phyloP scores from a whole-genome alignment of 345 rosid genomes.

The Psidium guajava region DNA sequence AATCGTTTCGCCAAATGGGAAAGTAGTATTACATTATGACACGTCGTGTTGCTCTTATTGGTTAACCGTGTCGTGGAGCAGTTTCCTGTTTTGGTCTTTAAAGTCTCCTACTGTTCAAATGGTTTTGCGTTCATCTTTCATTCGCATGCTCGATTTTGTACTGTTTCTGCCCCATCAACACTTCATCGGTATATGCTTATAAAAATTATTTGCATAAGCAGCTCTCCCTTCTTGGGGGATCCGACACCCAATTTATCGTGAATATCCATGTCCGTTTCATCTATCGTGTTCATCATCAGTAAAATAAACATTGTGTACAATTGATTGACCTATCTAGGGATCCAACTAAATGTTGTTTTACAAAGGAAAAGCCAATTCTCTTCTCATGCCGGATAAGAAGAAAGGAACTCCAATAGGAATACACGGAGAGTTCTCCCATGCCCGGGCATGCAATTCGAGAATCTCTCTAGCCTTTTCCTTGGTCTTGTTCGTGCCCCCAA shows the following conservation, averaged over 20 bases:
- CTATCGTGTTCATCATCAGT: neutral
- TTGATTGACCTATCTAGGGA: neutral
- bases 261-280: neutral
- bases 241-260: neutral
- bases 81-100: neutral
- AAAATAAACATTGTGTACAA: neutral
- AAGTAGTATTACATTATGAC: neutral
- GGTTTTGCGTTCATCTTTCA: neutral
- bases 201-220: neutral
- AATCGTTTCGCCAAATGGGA: neutral
- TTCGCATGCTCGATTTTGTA: neutral
- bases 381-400: constrained; percentile 21
- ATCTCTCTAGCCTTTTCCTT: constrained; percentile 56
- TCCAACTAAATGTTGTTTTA: neutral
- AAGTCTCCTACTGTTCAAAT: too few relatives aligned
- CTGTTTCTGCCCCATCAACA: neutral
- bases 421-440: constrained; percentile 63
- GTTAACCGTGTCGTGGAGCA: neutral
- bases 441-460: constrained; percentile 53
- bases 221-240: neutral
- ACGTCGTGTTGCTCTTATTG: neutral
- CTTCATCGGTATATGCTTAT: too few relatives aligned
- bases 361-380: neutral
- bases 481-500: constrained; percentile 29
- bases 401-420: constrained; percentile 18